These are phyloP conservation scores for Leucogyrophana mollusca DNA, from an alignment of 768 basidiomycete genomes.

Conservation along the genomic window DNA sequence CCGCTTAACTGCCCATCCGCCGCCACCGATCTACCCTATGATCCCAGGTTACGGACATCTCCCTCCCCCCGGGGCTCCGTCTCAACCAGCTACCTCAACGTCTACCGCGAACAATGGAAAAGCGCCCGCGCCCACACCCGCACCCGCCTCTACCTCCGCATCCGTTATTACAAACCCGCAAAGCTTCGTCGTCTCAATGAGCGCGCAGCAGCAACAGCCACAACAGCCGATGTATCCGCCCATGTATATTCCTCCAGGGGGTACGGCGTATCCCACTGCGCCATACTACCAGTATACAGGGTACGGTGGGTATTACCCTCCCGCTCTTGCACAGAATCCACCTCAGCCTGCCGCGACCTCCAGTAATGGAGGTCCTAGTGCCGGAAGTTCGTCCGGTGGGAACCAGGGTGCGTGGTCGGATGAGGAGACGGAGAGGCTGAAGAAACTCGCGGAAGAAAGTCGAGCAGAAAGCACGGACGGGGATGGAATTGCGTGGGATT, in stretches of 20 bases:
- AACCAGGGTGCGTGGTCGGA: slow-evolving; percentile 79
- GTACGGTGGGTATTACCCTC: slow-evolving; percentile 30
- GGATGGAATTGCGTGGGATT: slow-evolving; percentile 74
- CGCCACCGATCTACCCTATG: slow-evolving; percentile 54
- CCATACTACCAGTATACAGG: slow-evolving; percentile 63
- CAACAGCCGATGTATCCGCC: slow-evolving; percentile 44
- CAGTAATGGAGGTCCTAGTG: slow-evolving; percentile 12
- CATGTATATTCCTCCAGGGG: slow-evolving; percentile 30
- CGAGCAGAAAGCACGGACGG: slow-evolving; percentile 45
- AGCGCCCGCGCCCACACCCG: slow-evolving; percentile 25
- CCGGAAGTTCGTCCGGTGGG: slow-evolving; percentile 33
- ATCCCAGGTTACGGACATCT: slow-evolving; percentile 36
- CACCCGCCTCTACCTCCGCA: slow-evolving; percentile 34
- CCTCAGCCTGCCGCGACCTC: slow-evolving; percentile 24
- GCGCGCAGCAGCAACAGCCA: slow-evolving; percentile 27
- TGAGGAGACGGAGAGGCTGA: slow-evolving; percentile 70
- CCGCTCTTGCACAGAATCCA: slow-evolving; percentile 22
- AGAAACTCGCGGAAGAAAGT: slow-evolving; percentile 68
- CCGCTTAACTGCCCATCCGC: slow-evolving; percentile 64
- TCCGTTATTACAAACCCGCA: slow-evolving; percentile 67
- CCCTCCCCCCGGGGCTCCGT: slow-evolving; percentile 17
- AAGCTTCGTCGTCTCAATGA: slow-evolving; percentile 70
- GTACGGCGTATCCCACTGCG: slow-evolving; percentile 53
- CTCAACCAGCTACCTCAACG: slow-evolving; percentile 34
- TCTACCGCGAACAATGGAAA: slow-evolving; percentile 27